phyloP scores from a whole-genome alignment of 345 rosid species.

The Adansonia digitata region DNA sequence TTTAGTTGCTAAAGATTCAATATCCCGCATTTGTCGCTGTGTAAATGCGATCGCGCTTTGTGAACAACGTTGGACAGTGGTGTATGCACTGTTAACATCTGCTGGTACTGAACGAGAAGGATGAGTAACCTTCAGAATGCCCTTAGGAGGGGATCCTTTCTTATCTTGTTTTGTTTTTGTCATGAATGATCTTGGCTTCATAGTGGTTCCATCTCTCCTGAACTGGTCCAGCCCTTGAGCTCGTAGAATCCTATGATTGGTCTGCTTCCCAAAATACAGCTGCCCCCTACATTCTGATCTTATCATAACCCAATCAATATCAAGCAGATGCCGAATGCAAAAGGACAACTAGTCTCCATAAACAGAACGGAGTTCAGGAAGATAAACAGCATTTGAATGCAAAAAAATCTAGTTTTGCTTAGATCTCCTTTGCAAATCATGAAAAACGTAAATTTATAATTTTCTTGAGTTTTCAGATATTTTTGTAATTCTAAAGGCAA shows the following conservation, averaged over 20 bases:
- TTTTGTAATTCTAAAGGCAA: background rate
- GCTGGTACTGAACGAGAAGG: slow-evolving; percentile 20
- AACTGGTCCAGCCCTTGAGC: slow-evolving; percentile 40
- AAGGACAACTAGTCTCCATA: background rate
- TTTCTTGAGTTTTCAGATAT: background rate
- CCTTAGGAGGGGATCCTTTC: slow-evolving; percentile 30
- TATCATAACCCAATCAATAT: slow-evolving; percentile 7
- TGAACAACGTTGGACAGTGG: slow-evolving; percentile 45
- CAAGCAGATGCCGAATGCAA: background rate
- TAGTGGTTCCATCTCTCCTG: slow-evolving; percentile 32
- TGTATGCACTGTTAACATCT: slow-evolving; percentile 30
- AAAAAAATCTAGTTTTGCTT: background rate
- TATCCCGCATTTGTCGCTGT: slow-evolving; percentile 67
- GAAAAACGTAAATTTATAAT: background rate
- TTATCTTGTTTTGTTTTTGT: slow-evolving; percentile 29
- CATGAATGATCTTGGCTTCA: slow-evolving; percentile 22
- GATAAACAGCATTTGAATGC: background rate
- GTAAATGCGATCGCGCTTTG: slow-evolving; percentile 71
- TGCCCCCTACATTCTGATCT: slow-evolving; percentile 56
- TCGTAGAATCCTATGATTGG: slow-evolving; percentile 31
- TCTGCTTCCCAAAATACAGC: slow-evolving; percentile 39
- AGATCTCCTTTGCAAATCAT: background rate
- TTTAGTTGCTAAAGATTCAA: slow-evolving; percentile 48
- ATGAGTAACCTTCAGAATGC: slow-evolving; percentile 34
- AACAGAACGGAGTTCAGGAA: background rate